phyloP scores from a whole-genome alignment of 2,329 filamentous ascomycete species.

The Pestalotiopsis sp. region DNA sequence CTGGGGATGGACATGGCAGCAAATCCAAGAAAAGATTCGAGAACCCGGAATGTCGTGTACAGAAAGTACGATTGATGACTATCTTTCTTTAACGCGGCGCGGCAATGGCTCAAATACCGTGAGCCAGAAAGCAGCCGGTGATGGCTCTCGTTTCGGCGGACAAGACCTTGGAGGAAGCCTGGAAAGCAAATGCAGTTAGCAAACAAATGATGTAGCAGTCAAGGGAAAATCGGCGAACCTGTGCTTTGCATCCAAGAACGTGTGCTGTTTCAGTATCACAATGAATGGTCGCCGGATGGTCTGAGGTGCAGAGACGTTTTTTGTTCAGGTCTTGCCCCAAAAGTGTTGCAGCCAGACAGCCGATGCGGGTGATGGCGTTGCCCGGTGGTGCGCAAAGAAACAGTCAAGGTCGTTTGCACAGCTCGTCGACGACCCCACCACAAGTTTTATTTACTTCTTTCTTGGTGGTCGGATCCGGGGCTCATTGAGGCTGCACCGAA shows the following conservation, averaged over 20 bases:
- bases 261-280: background rate
- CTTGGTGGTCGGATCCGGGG: background rate
- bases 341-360: no score
- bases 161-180: background rate
- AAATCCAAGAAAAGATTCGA: background rate
- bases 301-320: background rate
- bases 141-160: background rate
- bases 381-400: background rate
- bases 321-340: background rate
- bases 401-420: background rate
- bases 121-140: background rate
- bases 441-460: background rate
- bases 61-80: background rate
- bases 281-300: background rate
- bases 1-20: background rate
- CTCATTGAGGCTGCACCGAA: background rate
- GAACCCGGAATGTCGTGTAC: background rate
- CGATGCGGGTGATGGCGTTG: no score
- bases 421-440: background rate
- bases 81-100: background rate
- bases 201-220: background rate
- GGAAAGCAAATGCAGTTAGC: background rate
- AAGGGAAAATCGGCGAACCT: background rate
- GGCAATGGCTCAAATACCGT: background rate
- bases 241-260: background rate